Evolutionary conservation across 2,329 filamentous ascomycete genomes (phyloP), one percentile per base, ranked within the genome.

Genomic region (Beauveria rudraprayagi): DNA sequence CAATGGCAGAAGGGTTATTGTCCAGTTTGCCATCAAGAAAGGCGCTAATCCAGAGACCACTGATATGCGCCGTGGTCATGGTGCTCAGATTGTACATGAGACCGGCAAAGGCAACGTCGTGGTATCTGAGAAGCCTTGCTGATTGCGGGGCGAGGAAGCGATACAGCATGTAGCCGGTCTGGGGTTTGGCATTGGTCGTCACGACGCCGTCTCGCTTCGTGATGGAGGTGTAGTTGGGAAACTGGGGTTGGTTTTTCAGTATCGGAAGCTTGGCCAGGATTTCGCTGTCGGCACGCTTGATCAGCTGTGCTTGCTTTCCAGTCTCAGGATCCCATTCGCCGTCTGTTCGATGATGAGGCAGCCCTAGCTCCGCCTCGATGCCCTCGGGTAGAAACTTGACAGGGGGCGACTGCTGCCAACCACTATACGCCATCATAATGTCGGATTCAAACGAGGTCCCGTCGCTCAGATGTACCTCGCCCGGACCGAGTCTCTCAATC

Each of bases 1-100:
- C 58, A 3, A 60, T 56, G 6, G 50, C 51, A 1, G 55, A 52
- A 5, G 66, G 64, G 28, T 67, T 60, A 1, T 62, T 51, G 8
- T 24, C 56, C 22, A 69, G 58, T 6, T 58, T 64, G 40, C 66
- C 66, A 1, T 64, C 61, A n/a, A 91, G 78, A 66, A 83, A 89
- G 0, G 87, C 85, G 0, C 78, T 75, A 19, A 87, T 76, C 85
- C 85, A 88, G 1, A 87, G 73, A 1, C 80, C 80, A 66, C 81
- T 78, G 10, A 74, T 65, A 51, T 80, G 75, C 0, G 77, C 73
- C 3, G 72, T 69, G 1, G 76, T 71, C 3, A 71, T 62, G 8
- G 73, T 76, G 34, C 72, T 71, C 50, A 80, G 74, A 56, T 76
- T 78, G 63, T 73, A 71, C 24, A 77, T 64, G 16, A 71, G 67